Conservation (phyloP, 1,284 basidiomycete genomes). For the Mrakiaceae sp. region DNA sequence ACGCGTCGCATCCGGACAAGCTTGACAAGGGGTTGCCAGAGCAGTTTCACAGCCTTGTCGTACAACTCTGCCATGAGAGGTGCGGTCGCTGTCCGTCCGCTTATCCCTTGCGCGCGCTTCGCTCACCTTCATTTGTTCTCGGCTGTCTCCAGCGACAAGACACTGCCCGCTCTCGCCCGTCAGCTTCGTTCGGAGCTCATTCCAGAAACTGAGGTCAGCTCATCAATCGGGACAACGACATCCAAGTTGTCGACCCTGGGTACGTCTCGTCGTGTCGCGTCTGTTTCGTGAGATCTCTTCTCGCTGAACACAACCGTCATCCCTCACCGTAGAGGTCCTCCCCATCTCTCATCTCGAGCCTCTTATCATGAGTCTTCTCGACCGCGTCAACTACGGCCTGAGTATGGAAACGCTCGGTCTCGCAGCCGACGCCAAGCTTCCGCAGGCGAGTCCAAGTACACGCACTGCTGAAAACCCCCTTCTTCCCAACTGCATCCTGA, state of each 20-base stretch:
- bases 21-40: not conserved
- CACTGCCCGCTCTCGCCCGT: not conserved
- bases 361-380: slow-evolving; percentile 3
- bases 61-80: slow-evolving; percentile 13
- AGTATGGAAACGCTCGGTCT: not conserved
- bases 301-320: not conserved
- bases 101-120: not conserved
- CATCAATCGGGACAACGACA: too few species aligned
- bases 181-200: not conserved
- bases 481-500: not conserved
- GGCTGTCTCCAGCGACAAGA: slow-evolving; percentile 1
- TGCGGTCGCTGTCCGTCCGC: not conserved
- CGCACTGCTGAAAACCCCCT: not conserved
- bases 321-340: not conserved
- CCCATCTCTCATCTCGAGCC: slow-evolving; percentile 1
- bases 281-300: too few species aligned
- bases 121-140: not conserved
- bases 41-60: slow-evolving; percentile 6
- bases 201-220: not conserved
- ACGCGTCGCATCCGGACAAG: too few species aligned
- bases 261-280: too few species aligned
- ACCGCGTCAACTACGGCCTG: slow-evolving; percentile 8
- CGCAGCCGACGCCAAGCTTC: not conserved
- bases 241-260: too few species aligned
- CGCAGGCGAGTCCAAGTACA: not conserved